Evolutionary conservation across 257 asterid genomes (phyloP), one percentile per base, ranked within the genome.

Genomic region (Plantago major): DNA sequence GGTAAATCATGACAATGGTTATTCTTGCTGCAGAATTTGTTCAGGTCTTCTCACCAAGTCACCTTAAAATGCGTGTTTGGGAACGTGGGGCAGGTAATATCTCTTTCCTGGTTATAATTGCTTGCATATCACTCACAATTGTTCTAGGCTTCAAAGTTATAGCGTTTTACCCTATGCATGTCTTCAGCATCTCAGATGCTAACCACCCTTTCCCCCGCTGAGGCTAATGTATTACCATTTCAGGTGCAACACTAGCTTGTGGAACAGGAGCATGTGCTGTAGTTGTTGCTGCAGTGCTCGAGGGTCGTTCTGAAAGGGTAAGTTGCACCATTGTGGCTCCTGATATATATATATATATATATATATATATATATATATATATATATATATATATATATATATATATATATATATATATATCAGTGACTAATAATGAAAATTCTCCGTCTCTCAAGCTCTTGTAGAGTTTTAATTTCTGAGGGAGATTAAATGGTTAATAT

Each of bases 1-100:
- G 40, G 1, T 7, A 1, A 30, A 9, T 51, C 0, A 30, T 42
- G 33, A 50, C 61, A 12, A 37, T 46, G 42, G 28, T 30, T 62
- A 33, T 10, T 60, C 45, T 2, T 63, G 45, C 48, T 80, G 82
- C 95, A 86, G 98, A 92, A 73, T 89, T 92, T 74, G 98, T 89
- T 19, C 90, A 92, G 76, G 85, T 86, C 58, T 71, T 86, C 71
- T 89, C 98, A 54, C 86, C 79, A 62, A 70, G 75, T 52, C 98
- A 86, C 80, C 90, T 92, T 37, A 92, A 86, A 75, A 92, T 92
- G 98, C 95, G 91, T 37, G 98, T 92, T 54, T 92, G 98, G 98
- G 98, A 92, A 70, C 95, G 98, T 50, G 98, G 98, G 6, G 98
- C 98, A 82, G 98, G 98, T 88, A 40, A 71, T 44, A 10, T 66